Evolutionary conservation across 163 green algal species (phyloP).

Genomic region (Chloroidium sp.): DNA sequence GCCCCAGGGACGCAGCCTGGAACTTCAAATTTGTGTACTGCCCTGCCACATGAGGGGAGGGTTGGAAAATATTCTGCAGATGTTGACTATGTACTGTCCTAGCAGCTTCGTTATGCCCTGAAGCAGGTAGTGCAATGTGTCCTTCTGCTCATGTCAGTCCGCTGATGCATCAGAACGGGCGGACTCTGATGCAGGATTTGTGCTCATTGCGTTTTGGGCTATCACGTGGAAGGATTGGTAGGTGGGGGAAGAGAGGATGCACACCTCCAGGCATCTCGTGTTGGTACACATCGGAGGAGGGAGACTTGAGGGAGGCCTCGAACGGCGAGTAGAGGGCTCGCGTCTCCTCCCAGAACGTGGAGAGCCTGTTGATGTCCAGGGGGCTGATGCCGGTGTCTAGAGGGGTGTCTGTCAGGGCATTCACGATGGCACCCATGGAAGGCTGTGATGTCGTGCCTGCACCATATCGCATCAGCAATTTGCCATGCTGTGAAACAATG

Average conservation of each 20-base stretch:
- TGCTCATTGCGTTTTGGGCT: not conserved
- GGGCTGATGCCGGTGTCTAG: slow-evolving; percentile 83
- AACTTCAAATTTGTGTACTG: slow-evolving; percentile 98
- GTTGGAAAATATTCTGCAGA: no score
- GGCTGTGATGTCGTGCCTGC: slow-evolving; percentile 52
- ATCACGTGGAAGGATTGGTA: no score
- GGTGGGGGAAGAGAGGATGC: not conserved
- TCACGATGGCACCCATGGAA: slow-evolving; percentile 79
- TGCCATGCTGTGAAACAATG: not conserved
- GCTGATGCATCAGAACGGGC: not conserved
- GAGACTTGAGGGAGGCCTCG: slow-evolving; percentile 70
- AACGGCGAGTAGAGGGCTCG: slow-evolving; percentile 83
- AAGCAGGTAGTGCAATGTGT: no score
- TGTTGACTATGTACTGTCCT: no score
- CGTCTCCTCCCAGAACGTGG: slow-evolving; percentile 80
- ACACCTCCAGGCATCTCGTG: slow-evolving; percentile 76
- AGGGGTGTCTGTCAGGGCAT: slow-evolving; percentile 56
- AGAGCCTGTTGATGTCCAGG: slow-evolving; percentile 45
- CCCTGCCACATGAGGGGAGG: slow-evolving; percentile 8
- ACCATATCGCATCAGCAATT: not conserved
- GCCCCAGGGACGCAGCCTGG: slow-evolving; percentile 53
- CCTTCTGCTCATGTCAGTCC: no score
- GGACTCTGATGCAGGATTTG: not conserved
- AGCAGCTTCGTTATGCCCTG: no score
- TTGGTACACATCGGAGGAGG: slow-evolving; percentile 77